A percentile compares a stretch with the other conserved stretches of the same genome.
These are phyloP conservation scores for Colletotrichum coccodes DNA, from an alignment of 2,329 filamentous ascomycete genomes.

Conservation along the genomic window DNA sequence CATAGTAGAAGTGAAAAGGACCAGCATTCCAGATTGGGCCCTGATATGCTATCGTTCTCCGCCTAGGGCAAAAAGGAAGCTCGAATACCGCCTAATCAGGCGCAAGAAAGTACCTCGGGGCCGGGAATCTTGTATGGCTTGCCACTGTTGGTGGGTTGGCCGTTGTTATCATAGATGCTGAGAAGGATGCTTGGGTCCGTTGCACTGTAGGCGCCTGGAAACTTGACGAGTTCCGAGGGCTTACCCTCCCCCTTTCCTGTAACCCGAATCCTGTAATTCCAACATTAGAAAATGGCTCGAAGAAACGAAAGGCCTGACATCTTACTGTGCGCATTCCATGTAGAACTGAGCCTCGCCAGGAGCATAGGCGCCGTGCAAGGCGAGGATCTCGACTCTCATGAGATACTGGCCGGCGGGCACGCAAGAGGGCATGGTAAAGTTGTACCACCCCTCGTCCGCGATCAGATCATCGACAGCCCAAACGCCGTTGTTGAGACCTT, in stretches of 20 bases:
- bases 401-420: constrained; percentile 53
- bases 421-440: constrained; percentile 48
- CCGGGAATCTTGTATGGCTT: constrained; percentile 47
- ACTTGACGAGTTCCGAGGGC: constrained; percentile 41
- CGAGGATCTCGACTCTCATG: constrained; percentile 52
- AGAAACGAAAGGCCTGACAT: constrained; percentile 31
- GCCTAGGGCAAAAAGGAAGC: neutral
- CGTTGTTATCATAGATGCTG: constrained; percentile 44
- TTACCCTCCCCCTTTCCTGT: constrained; percentile 41
- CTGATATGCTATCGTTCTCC: no score
- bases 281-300: constrained; percentile 34
- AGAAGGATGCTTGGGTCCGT: constrained; percentile 46
- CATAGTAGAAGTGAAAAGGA: no score
- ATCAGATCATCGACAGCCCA: constrained; percentile 42
- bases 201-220: constrained; percentile 48
- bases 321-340: constrained; percentile 36
- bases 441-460: constrained; percentile 40
- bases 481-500: constrained; percentile 40
- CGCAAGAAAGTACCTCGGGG: constrained; percentile 26
- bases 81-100: neutral
- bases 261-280: constrained; percentile 45
- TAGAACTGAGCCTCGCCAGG: constrained; percentile 37
- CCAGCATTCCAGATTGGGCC: no score
- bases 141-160: constrained; percentile 38
- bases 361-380: constrained; percentile 47